Evolutionary conservation across 2,329 filamentous ascomycete genomes (phyloP).

Genomic region (Rachicladosporium sp.): DNA sequence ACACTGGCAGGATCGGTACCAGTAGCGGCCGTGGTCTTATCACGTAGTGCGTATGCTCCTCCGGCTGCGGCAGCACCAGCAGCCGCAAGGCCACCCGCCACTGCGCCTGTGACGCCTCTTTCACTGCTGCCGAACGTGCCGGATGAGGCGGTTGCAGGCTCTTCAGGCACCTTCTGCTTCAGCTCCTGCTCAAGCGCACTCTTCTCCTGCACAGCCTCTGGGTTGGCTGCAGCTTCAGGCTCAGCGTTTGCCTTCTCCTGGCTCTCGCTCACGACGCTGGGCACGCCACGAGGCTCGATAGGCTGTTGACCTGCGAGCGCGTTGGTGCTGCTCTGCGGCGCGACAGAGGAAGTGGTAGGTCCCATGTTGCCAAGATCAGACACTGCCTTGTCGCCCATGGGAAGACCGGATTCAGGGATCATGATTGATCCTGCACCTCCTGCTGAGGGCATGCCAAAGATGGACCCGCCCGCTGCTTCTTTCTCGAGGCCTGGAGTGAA

Average conservation of each 20-base stretch:
- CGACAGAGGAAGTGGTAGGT: conserved; percentile 31
- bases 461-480: conserved; percentile 26
- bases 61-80: conserved; percentile 21
- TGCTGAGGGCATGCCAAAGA: conserved; percentile 26
- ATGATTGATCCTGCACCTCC: conserved; percentile 36
- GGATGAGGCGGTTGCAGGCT: conserved; percentile 9
- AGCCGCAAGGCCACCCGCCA: conserved; percentile 26
- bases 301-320: conserved; percentile 34
- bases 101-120: conserved; percentile 29
- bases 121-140: conserved; percentile 11
- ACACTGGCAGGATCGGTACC: conserved; percentile 37
- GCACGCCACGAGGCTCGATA: conserved; percentile 36
- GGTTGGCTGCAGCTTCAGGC: conserved; percentile 54
- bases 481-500: conserved; percentile 32
- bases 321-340: conserved; percentile 33
- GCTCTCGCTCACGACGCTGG: conserved; percentile 57
- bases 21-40: conserved; percentile 27
- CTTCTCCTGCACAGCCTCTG: conserved; percentile 36
- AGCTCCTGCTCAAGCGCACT: conserved; percentile 55
- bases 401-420: conserved; percentile 74
- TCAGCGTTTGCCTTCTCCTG: conserved; percentile 50
- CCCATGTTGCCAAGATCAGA: conserved; percentile 24
- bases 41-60: conserved; percentile 24
- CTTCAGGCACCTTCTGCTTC: conserved; percentile 45
- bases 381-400: conserved; percentile 40